Conservation (phyloP, 805 yeast genomes). For the Ogataea degrootiae region DNA sequence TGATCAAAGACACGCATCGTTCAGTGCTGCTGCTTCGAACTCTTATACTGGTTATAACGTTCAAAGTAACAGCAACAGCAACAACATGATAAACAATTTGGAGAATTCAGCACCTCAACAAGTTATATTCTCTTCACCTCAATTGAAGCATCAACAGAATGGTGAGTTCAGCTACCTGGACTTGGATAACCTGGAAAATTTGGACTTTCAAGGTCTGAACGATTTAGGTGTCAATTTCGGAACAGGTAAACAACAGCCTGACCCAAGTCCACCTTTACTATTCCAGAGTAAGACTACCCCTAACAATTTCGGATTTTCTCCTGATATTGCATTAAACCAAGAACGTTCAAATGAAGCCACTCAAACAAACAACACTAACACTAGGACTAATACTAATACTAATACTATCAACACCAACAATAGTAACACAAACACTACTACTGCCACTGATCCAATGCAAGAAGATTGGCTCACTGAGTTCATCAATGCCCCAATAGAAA, state of each 20-base stretch:
- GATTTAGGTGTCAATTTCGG: slow-evolving; percentile 20
- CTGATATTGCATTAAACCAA: slow-evolving; percentile 8
- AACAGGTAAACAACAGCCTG: background rate
- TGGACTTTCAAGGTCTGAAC: slow-evolving; percentile 20
- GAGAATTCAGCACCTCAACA: slow-evolving; percentile 53
- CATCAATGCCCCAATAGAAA: slow-evolving; percentile 60
- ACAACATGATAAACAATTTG: slow-evolving; percentile 3
- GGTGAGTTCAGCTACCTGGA: slow-evolving; percentile 31
- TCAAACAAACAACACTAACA: background rate
- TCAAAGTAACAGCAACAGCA: slow-evolving; percentile 1
- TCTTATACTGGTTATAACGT: slow-evolving; percentile 46
- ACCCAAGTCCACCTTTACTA: slow-evolving; percentile 5
- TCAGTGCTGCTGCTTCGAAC: slow-evolving; percentile 56
- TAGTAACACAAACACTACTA: slow-evolving; percentile 4
- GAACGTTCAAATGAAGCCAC: background rate
- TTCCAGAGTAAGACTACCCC: slow-evolving; percentile 7
- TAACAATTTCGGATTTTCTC: slow-evolving; percentile 8
- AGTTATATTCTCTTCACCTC: slow-evolving; percentile 82
- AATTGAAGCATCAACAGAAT: slow-evolving; percentile 30
- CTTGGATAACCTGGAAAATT: slow-evolving; percentile 24
- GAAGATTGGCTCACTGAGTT: slow-evolving; percentile 71
- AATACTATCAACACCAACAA: slow-evolving; percentile 2
- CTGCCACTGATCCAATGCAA: slow-evolving; percentile 8
- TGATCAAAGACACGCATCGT: slow-evolving; percentile 50
- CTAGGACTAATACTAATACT: background rate